These are phyloP conservation scores for Elsinoe necatrix DNA, from an alignment of 2,329 filamentous ascomycete species.

Conservation along the genomic window DNA sequence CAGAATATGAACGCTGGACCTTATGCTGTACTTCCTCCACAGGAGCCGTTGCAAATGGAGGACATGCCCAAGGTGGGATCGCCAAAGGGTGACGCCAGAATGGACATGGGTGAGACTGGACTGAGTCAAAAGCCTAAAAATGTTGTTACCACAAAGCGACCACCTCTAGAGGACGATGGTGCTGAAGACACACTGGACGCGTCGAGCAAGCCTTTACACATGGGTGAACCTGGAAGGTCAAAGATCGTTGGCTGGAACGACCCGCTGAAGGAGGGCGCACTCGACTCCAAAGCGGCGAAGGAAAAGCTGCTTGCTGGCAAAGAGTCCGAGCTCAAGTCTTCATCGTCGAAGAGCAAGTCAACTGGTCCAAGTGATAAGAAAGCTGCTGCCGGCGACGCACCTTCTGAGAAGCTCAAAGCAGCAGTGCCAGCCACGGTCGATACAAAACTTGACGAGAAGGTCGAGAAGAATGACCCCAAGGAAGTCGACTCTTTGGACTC, in stretches of 20 bases:
- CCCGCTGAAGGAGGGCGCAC: constrained; percentile 18
- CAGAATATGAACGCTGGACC: constrained; percentile 25
- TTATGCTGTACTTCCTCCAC: constrained; percentile 3
- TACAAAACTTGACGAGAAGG: neutral
- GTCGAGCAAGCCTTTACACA: constrained; percentile 9
- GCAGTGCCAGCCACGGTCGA: neutral
- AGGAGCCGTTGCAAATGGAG: constrained; percentile 6
- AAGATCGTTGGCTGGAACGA: constrained; percentile 21
- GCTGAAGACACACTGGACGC: constrained; percentile 11
- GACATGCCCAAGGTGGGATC: neutral
- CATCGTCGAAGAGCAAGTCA: neutral
- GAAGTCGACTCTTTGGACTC: constrained; percentile 11
- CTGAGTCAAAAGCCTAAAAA: constrained; percentile 14
- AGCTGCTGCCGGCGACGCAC: neutral
- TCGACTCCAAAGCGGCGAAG: constrained; percentile 16
- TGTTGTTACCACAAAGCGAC: neutral
- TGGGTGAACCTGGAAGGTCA: constrained; percentile 17
- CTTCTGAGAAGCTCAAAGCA: neutral
- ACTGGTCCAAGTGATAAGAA: neutral
- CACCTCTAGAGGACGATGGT: constrained; percentile 1
- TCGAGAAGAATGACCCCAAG: constrained; percentile 1
- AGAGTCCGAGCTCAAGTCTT: neutral
- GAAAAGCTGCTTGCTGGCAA: constrained; percentile 6
- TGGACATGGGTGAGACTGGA: constrained; percentile 14
- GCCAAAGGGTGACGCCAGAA: neutral